Percentiles rank a stretch among this genome's conserved stretches.
These are phyloP conservation scores for Fusarium sp. DNA, from an alignment of 2,329 filamentous ascomycete species.

Conservation along the genomic window DNA sequence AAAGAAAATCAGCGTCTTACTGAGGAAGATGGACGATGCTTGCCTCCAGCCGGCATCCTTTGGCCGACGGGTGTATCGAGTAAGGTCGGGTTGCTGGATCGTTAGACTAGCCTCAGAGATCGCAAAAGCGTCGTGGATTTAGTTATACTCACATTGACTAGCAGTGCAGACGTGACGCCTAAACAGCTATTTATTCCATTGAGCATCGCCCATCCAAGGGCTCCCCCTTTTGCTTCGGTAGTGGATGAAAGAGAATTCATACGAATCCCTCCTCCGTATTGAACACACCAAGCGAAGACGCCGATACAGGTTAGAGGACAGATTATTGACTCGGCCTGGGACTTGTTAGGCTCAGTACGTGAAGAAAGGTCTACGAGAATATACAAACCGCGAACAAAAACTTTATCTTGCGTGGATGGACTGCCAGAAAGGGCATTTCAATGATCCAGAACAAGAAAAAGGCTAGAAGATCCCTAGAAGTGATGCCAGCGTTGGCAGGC, in stretches of 20 bases:
- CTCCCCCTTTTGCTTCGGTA: background rate
- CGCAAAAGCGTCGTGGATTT: background rate
- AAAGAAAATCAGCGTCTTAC: background rate
- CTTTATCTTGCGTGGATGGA: background rate
- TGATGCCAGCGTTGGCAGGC: slow-evolving; percentile 47
- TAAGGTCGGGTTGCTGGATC: background rate
- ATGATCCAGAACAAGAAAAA: slow-evolving; percentile 54
- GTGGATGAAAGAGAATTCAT: background rate
- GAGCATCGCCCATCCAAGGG: background rate
- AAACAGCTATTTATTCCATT: background rate
- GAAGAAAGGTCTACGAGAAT: background rate
- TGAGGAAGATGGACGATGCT: background rate
- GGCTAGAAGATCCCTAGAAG: slow-evolving; percentile 48
- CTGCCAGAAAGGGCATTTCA: slow-evolving; percentile 45
- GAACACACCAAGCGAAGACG: background rate
- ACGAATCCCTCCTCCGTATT: background rate
- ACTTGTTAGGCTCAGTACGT: background rate
- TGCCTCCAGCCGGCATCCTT: background rate
- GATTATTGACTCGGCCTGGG: background rate
- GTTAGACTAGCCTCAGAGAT: background rate
- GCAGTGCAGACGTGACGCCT: background rate
- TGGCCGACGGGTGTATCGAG: background rate
- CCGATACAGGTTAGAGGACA: background rate
- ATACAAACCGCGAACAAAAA: slow-evolving; percentile 41
- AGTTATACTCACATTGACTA: background rate